Evolutionary conservation across 73 alveolate species (phyloP).

Genomic region (Paramecium bursaria): DNA sequence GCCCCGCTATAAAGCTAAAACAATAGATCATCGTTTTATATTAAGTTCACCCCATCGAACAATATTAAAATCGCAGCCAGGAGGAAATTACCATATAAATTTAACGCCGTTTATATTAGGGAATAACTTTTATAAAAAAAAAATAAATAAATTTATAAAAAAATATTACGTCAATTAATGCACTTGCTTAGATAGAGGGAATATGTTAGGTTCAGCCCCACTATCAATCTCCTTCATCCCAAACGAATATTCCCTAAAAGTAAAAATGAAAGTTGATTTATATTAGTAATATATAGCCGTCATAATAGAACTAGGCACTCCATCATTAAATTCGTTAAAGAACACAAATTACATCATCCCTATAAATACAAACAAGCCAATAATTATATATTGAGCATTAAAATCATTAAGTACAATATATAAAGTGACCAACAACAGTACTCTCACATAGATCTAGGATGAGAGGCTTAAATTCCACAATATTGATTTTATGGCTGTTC

Average conservation of each 20-base stretch:
- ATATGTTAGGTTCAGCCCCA: constrained; percentile 50
- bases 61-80: no score
- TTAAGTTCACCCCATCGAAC: no score
- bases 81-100: no score
- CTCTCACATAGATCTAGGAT: constrained; percentile 16
- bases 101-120: no score
- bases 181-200: no score
- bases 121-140: no score
- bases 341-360: constrained; percentile 10
- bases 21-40: no score
- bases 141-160: no score
- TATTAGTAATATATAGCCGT: not conserved
- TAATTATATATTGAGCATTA: not conserved
- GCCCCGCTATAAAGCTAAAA: no score
- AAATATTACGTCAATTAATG: no score
- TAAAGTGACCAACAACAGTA: not conserved
- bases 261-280: not conserved
- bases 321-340: constrained; percentile 1
- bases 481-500: not conserved
- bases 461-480: constrained; percentile 3
- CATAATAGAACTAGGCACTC: not conserved
- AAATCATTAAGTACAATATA: not conserved
- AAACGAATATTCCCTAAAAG: constrained; percentile 17
- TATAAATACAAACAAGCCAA: not conserved
- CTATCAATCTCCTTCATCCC: constrained; percentile 41